phyloP scores from a whole-genome alignment of 2,329 filamentous ascomycete genomes.

The Phaeomoniella chlamydospora region DNA sequence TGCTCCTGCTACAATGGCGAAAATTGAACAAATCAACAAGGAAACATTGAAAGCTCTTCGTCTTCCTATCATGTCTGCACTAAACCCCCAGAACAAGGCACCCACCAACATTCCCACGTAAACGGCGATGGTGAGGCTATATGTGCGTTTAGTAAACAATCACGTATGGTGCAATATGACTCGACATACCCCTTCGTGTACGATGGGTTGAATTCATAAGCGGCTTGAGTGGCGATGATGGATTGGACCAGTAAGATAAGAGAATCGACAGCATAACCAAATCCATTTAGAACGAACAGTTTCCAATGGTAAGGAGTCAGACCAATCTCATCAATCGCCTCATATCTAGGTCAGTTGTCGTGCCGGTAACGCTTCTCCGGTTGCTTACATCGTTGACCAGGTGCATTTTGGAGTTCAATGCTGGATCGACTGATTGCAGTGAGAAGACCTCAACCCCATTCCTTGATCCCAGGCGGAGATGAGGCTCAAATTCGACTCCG shows the following conservation, averaged over 20 bases:
- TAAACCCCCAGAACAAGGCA: conserved; percentile 52
- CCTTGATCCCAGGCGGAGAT: background rate
- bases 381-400: conserved; percentile 16
- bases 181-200: conserved; percentile 7
- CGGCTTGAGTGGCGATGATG: conserved; percentile 8
- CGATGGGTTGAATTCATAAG: conserved; percentile 8
- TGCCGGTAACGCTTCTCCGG: too few relatives aligned
- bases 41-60: conserved; percentile 55
- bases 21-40: conserved; percentile 46
- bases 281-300: conserved; percentile 47
- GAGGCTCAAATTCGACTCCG: too few relatives aligned
- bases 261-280: conserved; percentile 32
- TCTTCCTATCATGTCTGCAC: conserved; percentile 53
- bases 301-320: conserved; percentile 46
- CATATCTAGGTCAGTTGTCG: background rate
- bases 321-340: conserved; percentile 40
- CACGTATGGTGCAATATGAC: too few relatives aligned
- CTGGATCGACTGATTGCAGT: conserved; percentile 18
- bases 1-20: conserved; percentile 50
- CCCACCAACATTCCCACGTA: conserved; percentile 27
- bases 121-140: conserved; percentile 24
- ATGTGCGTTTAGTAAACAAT: too few relatives aligned
- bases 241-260: conserved; percentile 15
- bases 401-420: conserved; percentile 23
- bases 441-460: conserved; percentile 10